Conservation (phyloP, 441 rosid genomes). For the Corymbia calophylla region DNA sequence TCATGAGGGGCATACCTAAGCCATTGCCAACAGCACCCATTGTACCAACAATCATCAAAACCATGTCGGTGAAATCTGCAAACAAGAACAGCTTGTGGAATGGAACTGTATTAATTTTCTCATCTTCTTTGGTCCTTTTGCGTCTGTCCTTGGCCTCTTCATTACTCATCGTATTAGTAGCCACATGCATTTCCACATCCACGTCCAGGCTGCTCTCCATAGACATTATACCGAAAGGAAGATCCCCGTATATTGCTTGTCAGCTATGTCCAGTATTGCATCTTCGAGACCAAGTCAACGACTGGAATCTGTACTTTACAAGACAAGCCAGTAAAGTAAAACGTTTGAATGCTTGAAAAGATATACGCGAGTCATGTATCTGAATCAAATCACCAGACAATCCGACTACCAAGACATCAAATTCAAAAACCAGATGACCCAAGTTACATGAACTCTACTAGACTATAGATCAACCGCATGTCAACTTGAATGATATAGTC, state of each 20-base stretch:
- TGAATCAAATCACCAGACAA: neutral
- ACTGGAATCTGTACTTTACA: neutral
- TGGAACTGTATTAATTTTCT: neutral
- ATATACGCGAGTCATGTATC: neutral
- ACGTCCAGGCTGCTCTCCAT: neutral
- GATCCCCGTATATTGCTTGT: neutral
- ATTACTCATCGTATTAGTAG: neutral
- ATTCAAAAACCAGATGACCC: neutral
- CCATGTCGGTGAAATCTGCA: constrained; percentile 1
- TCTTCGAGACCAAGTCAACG: neutral
- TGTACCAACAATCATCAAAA: neutral
- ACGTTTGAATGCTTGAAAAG: neutral
- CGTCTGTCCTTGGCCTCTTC: neutral
- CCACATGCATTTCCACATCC: neutral
- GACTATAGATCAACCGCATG: neutral
- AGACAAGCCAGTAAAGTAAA: neutral
- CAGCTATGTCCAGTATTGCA: neutral
- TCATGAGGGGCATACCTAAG: constrained; percentile 1
- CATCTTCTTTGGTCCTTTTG: neutral
- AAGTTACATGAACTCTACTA: neutral
- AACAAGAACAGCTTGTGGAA: constrained; percentile 8
- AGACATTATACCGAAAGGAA: neutral
- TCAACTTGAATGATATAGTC: neutral
- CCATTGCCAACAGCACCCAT: constrained; percentile 11
- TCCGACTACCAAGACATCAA: neutral